phyloP scores from a whole-genome alignment of 768 basidiomycete genomes.

The Punctularia strigosozonata region DNA sequence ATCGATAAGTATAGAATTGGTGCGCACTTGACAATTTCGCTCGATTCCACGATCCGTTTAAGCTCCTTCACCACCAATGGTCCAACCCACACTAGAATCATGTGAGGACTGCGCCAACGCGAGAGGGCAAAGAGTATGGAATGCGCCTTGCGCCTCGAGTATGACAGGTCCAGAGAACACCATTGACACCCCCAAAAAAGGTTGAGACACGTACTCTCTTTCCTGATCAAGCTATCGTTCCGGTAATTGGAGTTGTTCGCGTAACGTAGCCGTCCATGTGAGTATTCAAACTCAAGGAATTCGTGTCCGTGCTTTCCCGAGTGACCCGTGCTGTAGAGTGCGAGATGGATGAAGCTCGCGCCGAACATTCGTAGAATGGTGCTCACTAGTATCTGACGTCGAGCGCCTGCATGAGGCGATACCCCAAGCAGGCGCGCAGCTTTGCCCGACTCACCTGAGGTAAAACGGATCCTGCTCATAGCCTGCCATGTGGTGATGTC shows the following conservation, averaged over 20 bases:
- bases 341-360: not conserved
- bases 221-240: constrained; percentile 93
- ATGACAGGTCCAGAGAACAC: no score
- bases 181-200: not conserved
- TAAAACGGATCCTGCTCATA: constrained; percentile 73
- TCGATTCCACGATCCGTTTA: constrained; percentile 85
- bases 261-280: constrained; percentile 90
- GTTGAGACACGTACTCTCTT: constrained; percentile 81
- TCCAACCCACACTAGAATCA: constrained; percentile 77
- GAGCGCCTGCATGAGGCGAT: constrained; percentile 11
- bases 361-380: constrained; percentile 1
- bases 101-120: constrained; percentile 1
- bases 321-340: constrained; percentile 75
- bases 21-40: constrained; percentile 87
- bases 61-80: constrained; percentile 89
- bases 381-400: constrained; percentile 40
- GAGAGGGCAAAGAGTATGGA: not conserved
- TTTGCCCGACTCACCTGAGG: constrained; percentile 39
- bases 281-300: constrained; percentile 97
- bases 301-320: constrained; percentile 97
- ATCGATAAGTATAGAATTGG: not conserved
- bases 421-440: constrained; percentile 9
- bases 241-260: constrained; percentile 99
- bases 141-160: no score
- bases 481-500: constrained; percentile 36